phyloP scores from a whole-genome alignment of 78 protist species.

The Creolimax fragrantissima region DNA sequence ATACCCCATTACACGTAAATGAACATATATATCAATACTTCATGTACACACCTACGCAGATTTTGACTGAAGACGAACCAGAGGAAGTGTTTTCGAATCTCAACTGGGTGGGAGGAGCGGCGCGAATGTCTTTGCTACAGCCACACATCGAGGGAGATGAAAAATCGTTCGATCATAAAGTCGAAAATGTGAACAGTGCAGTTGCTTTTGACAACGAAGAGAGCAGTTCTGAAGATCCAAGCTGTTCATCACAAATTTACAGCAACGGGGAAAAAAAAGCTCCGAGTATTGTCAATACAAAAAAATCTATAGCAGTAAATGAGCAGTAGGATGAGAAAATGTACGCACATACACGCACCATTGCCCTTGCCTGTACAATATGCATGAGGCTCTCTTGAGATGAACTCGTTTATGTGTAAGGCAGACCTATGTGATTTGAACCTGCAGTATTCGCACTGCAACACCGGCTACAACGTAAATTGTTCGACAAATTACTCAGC shows the following conservation, averaged over 20 bases:
- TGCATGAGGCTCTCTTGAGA: too few species aligned
- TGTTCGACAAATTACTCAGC: too few species aligned
- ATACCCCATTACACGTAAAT: background rate
- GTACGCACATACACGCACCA: background rate
- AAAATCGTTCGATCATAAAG: too few species aligned
- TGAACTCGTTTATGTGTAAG: too few species aligned
- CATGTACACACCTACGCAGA: background rate
- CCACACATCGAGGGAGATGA: background rate
- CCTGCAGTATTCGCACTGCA: too few species aligned
- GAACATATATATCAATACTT: background rate
- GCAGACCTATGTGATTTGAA: too few species aligned
- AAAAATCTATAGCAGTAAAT: background rate
- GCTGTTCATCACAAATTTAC: background rate
- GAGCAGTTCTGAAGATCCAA: background rate
- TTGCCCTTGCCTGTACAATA: too few species aligned
- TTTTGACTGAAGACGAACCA: background rate
- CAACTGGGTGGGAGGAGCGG: background rate
- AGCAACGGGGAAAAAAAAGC: background rate
- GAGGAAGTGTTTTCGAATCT: background rate
- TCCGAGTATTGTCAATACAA: background rate
- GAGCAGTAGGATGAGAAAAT: background rate
- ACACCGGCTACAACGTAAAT: too few species aligned
- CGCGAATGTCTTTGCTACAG: background rate
- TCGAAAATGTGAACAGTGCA: too few species aligned
- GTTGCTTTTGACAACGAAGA: background rate